Conservation (phyloP, 139 green algal genomes). For the Chloropicon primus region DNA sequence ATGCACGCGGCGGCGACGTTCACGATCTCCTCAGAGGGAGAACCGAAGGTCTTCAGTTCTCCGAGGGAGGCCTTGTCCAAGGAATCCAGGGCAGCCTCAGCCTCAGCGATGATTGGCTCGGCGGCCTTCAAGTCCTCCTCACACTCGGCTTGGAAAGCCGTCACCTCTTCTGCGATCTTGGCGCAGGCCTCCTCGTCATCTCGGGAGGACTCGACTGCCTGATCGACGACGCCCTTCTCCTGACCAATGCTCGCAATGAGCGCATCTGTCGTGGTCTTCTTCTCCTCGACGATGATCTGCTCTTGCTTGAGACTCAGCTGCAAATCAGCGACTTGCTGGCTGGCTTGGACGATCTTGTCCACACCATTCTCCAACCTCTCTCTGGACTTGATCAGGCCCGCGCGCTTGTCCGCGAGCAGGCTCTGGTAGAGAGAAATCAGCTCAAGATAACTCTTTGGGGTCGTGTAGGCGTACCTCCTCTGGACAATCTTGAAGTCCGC, state of each 20-base stretch:
- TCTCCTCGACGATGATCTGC: constrained; percentile 77
- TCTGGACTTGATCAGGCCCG: constrained; percentile 42
- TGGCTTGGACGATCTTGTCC: constrained; percentile 68
- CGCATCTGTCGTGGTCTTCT: constrained; percentile 66
- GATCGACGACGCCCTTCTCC: constrained; percentile 77
- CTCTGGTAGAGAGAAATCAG: constrained; percentile 71
- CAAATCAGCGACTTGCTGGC: constrained; percentile 68
- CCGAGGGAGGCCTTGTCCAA: constrained; percentile 73
- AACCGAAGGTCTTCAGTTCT: constrained; percentile 85
- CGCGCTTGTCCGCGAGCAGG: constrained; percentile 46
- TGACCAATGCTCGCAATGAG: constrained; percentile 78
- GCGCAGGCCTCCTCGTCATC: constrained; percentile 47
- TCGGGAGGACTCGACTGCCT: constrained; percentile 58
- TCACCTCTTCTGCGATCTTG: constrained; percentile 38
- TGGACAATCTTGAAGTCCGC: constrained; percentile 33
- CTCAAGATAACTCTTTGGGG: constrained; percentile 85
- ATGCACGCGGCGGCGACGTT: constrained; percentile 59
- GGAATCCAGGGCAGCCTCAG: constrained; percentile 73
- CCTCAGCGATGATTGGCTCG: constrained; percentile 73
- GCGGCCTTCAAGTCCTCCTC: constrained; percentile 42
- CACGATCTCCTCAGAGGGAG: constrained; percentile 62
- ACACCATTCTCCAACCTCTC: constrained; percentile 68
- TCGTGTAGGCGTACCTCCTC: constrained; percentile 75
- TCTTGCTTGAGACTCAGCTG: constrained; percentile 65
- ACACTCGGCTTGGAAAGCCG: constrained; percentile 74